phyloP scores from a whole-genome alignment of 768 basidiomycete species.

The Lentinula guzmanii region DNA sequence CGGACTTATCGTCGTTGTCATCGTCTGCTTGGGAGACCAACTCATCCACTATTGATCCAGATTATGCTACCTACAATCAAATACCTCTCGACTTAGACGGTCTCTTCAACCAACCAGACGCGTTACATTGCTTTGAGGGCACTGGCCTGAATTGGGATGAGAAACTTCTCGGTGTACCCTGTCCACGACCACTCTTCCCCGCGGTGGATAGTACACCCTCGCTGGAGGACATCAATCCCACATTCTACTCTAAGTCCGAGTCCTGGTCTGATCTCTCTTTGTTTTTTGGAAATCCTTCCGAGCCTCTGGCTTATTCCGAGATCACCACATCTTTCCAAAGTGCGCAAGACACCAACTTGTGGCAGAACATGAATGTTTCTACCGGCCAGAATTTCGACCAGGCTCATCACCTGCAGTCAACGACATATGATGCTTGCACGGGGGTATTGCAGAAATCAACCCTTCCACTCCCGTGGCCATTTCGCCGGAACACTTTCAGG shows the following conservation, averaged over 20 bases:
- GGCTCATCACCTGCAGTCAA: background rate
- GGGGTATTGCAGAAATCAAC: background rate
- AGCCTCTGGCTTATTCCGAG: background rate
- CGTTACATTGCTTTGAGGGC: background rate
- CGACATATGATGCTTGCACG: background rate
- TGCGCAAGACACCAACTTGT: too few relatives aligned
- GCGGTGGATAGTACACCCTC: background rate
- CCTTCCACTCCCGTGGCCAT: background rate
- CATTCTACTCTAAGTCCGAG: background rate
- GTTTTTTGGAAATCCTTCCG: background rate
- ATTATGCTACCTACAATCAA: background rate
- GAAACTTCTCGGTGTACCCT: background rate
- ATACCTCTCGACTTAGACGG: background rate
- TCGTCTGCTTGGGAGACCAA: background rate
- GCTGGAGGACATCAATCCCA: background rate
- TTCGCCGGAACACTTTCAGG: background rate
- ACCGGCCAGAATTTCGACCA: background rate
- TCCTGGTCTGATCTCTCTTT: background rate
- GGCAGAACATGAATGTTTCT: too few relatives aligned
- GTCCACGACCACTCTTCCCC: background rate
- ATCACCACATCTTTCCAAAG: background rate
- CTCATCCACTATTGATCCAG: background rate
- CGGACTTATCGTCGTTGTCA: background rate
- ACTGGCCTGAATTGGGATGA: background rate
- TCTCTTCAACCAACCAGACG: background rate